Evolutionary conservation across 2,329 filamentous ascomycete species (phyloP).

Genomic region (Colletotrichum graminicola): DNA sequence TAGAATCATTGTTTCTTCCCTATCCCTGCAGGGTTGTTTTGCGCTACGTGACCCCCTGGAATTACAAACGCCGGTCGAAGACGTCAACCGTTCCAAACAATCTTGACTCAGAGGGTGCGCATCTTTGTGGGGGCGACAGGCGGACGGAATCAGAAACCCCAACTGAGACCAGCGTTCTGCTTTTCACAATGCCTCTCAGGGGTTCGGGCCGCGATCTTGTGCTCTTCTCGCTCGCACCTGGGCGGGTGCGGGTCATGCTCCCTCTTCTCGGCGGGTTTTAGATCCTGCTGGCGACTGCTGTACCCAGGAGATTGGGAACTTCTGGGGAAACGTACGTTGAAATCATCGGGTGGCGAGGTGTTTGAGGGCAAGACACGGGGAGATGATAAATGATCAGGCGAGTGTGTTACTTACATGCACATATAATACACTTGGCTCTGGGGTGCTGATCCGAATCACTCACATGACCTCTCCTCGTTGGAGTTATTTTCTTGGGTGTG

Average conservation of each 20-base stretch:
- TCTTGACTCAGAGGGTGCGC: neutral
- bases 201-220: neutral
- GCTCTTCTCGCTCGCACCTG: neutral
- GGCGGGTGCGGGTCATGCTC: no score
- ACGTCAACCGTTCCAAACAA: neutral
- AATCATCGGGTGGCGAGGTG: conserved; percentile 3
- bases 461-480: neutral
- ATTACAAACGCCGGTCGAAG: neutral
- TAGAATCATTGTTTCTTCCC: neutral
- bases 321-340: neutral
- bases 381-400: neutral
- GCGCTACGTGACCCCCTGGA: neutral
- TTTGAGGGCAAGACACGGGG: neutral
- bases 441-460: neutral
- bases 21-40: neutral
- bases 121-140: neutral
- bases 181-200: neutral
- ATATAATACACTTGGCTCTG: neutral
- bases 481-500: neutral
- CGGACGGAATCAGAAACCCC: neutral
- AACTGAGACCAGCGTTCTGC: conserved; percentile 1
- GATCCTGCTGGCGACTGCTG: conserved; percentile 6
- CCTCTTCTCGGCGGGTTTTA: neutral
- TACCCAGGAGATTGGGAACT: neutral
- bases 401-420: neutral